Percentiles rank a stretch among this genome's conserved stretches.
These are phyloP conservation scores for Helotiales sp. DNA, from an alignment of 2,329 filamentous ascomycete species.

Conservation along the genomic window DNA sequence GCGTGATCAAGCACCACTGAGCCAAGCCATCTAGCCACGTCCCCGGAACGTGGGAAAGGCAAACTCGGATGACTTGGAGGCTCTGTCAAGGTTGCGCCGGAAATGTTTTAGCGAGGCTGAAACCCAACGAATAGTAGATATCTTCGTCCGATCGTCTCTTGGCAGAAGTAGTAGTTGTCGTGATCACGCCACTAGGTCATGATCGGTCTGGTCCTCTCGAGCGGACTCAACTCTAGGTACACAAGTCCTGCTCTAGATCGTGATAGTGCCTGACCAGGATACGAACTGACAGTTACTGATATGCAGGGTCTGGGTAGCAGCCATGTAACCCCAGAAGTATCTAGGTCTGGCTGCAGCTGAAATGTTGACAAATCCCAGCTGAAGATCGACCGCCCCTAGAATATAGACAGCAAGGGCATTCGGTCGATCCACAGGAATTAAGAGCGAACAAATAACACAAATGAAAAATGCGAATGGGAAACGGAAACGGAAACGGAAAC, in stretches of 20 bases:
- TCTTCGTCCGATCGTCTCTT: background rate
- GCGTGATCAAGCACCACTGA: slow-evolving; percentile 4
- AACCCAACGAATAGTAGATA: background rate
- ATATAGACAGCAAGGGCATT: too few species aligned
- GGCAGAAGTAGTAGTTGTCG: background rate
- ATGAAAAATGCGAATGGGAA: too few species aligned
- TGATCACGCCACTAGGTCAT: background rate
- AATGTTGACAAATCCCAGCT: background rate
- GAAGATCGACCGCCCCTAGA: too few species aligned
- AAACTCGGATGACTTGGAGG: background rate
- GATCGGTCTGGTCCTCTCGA: too few species aligned
- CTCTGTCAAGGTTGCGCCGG: background rate
- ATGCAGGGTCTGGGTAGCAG: background rate
- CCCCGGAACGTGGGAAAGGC: background rate
- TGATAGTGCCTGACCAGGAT: background rate
- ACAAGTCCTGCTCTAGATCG: slow-evolving; percentile 3
- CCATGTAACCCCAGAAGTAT: background rate
- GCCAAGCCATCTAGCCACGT: slow-evolving; percentile 7
- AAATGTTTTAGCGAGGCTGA: background rate
- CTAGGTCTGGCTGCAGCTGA: background rate
- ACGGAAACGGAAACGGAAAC: too few species aligned
- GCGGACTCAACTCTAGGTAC: background rate
- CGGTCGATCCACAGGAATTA: too few species aligned
- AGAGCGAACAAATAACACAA: too few species aligned
- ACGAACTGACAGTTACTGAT: background rate